Base-by-base conservation (phyloP, 192 early-diverging fungal species). In the Coemansia sp. region DNA sequence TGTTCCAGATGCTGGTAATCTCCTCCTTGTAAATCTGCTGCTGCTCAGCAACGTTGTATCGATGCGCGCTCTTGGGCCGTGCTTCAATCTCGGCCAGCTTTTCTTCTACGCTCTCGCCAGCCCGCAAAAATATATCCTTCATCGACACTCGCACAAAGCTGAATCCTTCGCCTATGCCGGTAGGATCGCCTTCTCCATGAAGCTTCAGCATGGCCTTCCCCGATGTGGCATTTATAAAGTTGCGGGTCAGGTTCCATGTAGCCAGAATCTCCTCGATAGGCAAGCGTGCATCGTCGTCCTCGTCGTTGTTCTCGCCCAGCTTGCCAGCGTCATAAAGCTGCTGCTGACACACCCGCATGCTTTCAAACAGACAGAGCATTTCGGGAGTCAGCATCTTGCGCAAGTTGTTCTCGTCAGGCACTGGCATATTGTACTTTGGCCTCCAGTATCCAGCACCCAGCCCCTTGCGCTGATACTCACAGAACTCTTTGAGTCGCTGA, bases 91-190 rank as follows among this genome's bases (percentile, higher is more conserved):
- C 84, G n/a, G 88, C 90, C 41, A 87, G 68, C 70, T 88, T 87
- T 43, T 92, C 91, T 53, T 91, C 86, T 10, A 87, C 84, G 26
- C 85, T 87, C 66, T 94, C 93, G 16, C 91, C 91, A 10, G 86
- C 82, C 16, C 91, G 80, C 61, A 96, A 79, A 58, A 98, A 95
- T 50, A 96, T 95, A 55, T 97, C 96, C 75, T 96, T 97, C 94
- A 97, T 97, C 12, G 89, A 91, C 18, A 91, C 90, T 23, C 94
- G 86, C 58, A 99, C 91, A 72, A 95, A 99, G 81, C 94, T 97
- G 61, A 99, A 97, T 8, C 93, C 96, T 60, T 97, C 94, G 43
- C 92, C 94, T 40, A 83, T 72, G 10, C 94, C 96, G 0, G 94
- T 94, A 6, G 96, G 96, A 73, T 99, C 96, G 49, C 94, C 96